Evolutionary conservation across 2,329 filamentous ascomycete species (phyloP).

Genomic region (Phialophora expanda): DNA sequence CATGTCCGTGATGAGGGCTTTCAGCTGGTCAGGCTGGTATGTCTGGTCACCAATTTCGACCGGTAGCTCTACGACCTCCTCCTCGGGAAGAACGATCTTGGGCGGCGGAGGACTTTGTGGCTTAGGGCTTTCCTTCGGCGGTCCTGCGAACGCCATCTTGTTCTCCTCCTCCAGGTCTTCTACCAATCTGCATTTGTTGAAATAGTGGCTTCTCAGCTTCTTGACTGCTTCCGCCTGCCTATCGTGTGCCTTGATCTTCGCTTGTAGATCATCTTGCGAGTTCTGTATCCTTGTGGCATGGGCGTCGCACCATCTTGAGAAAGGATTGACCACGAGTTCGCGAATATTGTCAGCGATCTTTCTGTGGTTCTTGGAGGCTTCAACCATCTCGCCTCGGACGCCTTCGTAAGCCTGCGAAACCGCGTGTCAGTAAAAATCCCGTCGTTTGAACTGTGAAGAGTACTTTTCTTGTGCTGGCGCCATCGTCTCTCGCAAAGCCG

Average conservation of each 20-base stretch:
- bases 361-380: conserved; percentile 85
- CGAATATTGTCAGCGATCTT: conserved; percentile 97
- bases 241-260: conserved; percentile 88
- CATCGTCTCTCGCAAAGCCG: conserved; percentile 89
- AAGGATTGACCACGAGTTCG: conserved; percentile 92
- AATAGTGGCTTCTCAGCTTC: conserved; percentile 94
- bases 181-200: conserved; percentile 96
- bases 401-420: conserved; percentile 81
- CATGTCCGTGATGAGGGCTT: conserved; percentile 87
- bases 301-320: conserved; percentile 93
- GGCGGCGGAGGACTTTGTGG: conserved; percentile 58
- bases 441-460: background rate
- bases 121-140: conserved; percentile 67
- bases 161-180: conserved; percentile 98
- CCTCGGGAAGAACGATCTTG: conserved; percentile 84
- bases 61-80: conserved; percentile 72
- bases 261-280: conserved; percentile 91
- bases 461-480: conserved; percentile 94
- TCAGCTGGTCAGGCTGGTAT: conserved; percentile 83
- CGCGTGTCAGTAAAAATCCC: conserved; percentile 16
- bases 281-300: conserved; percentile 90
- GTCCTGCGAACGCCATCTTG: conserved; percentile 94
- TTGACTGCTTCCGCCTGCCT: conserved; percentile 87
- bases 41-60: conserved; percentile 89
- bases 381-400: conserved; percentile 88